Conservation (phyloP, 169 alveolate species). For the Plasmodium coatneyi region DNA sequence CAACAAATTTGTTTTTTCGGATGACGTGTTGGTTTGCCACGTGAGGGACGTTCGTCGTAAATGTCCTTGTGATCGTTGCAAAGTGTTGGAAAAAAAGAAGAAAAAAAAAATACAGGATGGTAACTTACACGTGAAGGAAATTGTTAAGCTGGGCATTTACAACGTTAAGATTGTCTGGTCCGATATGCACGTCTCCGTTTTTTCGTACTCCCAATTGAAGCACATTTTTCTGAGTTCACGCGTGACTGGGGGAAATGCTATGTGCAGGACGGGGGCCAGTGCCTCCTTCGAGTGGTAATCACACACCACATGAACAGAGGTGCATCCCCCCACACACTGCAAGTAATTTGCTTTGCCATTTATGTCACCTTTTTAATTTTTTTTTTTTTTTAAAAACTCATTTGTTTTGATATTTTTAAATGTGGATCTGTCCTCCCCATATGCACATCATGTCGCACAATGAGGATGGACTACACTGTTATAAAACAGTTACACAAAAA, state of each 20-base stretch:
- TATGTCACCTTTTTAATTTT: background rate
- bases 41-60: conserved; percentile 62
- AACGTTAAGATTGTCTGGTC: conserved; percentile 92
- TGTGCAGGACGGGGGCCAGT: background rate
- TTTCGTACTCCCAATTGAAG: conserved; percentile 69
- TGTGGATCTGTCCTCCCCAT: background rate
- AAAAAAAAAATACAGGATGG: conserved; percentile 60
- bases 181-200: conserved; percentile 87
- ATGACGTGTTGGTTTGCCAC: conserved; percentile 70
- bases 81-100: background rate
- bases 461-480: background rate
- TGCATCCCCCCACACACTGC: background rate
- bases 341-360: background rate
- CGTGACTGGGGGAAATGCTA: background rate
- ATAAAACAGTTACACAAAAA: background rate
- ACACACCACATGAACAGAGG: background rate
- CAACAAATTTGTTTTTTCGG: conserved; percentile 71
- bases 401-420: background rate
- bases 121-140: conserved; percentile 78
- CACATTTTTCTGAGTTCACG: conserved; percentile 28
- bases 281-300: conserved; percentile 46
- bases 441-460: background rate
- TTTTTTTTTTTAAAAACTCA: background rate
- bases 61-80: conserved; percentile 47
- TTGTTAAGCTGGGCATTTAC: conserved; percentile 87